Evolutionary conservation across 768 basidiomycete species (phyloP), one percentile per base, ranked within the genome.

Genomic region (Pisolithus albus): DNA sequence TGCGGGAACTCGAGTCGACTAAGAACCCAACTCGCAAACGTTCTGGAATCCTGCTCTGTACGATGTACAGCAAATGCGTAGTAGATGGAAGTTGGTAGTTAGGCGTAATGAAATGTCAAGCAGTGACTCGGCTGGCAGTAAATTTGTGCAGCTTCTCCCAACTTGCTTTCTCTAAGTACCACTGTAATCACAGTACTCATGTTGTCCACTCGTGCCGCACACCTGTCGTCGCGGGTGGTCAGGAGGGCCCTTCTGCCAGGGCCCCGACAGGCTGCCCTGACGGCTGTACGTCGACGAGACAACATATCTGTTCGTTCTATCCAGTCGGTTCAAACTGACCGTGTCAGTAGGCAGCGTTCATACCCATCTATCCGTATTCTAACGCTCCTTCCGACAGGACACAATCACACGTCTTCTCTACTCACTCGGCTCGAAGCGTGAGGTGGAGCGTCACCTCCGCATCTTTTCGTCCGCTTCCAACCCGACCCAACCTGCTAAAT

Each of bases 391-490:
- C 36, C 15, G 5, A 34, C 61, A 95, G 94, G 96, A 99, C 64
- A 98, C 95, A 2, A 98, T 99, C 61, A 93, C 92, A 48, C 87
- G 96, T 43, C 77, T 99, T 11, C 79, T 99, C 37, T 97, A 98
- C 72, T 97, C 95, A 19, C 86, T 99, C 57, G 96, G 95, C 47
- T 90, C 91, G 28, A 93, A 96, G 64, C 88, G 92, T 57, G 96
- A 99, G 69, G 96, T 99, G 59, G 94, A 97, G 64, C 87, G 96
- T 55, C 94, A 99, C 74, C 84, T 99, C 28, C 88, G 95, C 46
- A 99, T 99, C 64, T 99, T 99, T 67, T 92, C 92, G 9, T 86
- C 90, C n/a, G 86, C 92, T 19, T 89, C 91, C 7, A 85, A 93
- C 61, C 82, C 87, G 2, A 84, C 89, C 15, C 83, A 91, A 53